These are phyloP conservation scores for Talaromyces ruber DNA, from an alignment of 495 filamentous ascomycete species.

Conservation along the genomic window DNA sequence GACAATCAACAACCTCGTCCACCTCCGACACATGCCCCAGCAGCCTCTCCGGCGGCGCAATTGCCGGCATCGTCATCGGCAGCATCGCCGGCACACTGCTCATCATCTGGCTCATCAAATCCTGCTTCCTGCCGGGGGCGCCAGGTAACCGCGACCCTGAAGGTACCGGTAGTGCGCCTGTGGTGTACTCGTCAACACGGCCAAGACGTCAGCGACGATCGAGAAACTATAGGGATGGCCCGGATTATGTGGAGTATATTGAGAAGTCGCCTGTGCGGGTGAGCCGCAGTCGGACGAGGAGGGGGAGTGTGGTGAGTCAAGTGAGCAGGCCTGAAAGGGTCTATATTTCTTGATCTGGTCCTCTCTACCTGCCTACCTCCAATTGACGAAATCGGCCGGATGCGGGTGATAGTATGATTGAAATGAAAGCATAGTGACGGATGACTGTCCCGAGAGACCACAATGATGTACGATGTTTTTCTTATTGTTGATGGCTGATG, in stretches of 20 bases:
- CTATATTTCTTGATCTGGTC: constrained; percentile 17
- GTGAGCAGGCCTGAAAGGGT: constrained; percentile 28
- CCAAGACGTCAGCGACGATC: constrained; percentile 13
- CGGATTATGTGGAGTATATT: constrained; percentile 22
- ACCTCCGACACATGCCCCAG: constrained; percentile 18
- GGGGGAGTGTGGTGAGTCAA: constrained; percentile 6
- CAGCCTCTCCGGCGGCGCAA: constrained; percentile 44
- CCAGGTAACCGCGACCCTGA: constrained; percentile 17
- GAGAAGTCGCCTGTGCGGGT: constrained; percentile 22
- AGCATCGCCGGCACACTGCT: constrained; percentile 46
- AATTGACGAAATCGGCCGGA: too few relatives aligned
- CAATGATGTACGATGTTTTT: background rate
- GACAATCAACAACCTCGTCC: constrained; percentile 10
- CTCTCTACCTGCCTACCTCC: background rate
- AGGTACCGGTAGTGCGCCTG: constrained; percentile 14
- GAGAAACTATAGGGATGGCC: constrained; percentile 8
- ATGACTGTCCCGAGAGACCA: background rate
- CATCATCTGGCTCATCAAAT: constrained; percentile 40
- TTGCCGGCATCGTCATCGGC: constrained; percentile 54
- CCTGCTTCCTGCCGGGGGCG: constrained; percentile 17
- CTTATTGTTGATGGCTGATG: background rate
- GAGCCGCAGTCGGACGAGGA: constrained; percentile 14
- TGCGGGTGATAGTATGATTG: background rate
- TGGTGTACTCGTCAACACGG: constrained; percentile 3
- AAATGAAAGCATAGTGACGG: background rate